phyloP scores from a whole-genome alignment of 2,329 filamentous ascomycete genomes.

The Knufia petricola region DNA sequence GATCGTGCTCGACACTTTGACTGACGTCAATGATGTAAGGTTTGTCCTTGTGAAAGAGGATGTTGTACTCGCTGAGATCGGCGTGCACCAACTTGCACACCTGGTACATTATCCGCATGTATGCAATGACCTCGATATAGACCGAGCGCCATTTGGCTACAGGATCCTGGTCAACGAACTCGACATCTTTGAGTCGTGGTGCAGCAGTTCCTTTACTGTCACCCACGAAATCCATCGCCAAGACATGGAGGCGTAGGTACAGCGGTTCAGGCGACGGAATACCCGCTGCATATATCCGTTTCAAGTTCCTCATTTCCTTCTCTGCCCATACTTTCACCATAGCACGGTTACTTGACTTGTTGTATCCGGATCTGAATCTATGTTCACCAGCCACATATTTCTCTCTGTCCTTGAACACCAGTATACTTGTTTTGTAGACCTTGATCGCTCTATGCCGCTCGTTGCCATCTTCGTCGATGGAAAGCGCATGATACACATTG shows the following conservation, averaged over 20 bases:
- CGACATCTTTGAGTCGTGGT: conserved; percentile 79
- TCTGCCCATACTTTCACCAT: conserved; percentile 99
- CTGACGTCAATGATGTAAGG: conserved; percentile 96
- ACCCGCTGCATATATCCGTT: conserved; percentile 69
- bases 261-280: conserved; percentile 88
- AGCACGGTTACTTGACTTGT: conserved; percentile 86
- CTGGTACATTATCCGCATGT: conserved; percentile 92
- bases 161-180: conserved; percentile 56
- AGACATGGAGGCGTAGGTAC: conserved; percentile 80
- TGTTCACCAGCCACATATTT: conserved; percentile 93
- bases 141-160: conserved; percentile 65
- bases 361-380: conserved; percentile 80
- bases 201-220: conserved; percentile 80
- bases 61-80: conserved; percentile 96
- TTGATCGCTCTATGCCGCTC: conserved; percentile 77
- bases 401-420: conserved; percentile 96
- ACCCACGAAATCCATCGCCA: conserved; percentile 90
- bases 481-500: conserved; percentile 88
- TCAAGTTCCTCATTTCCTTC: conserved; percentile 92
- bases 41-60: conserved; percentile 72
- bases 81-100: conserved; percentile 86
- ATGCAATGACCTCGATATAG: conserved; percentile 72
- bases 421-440: conserved; percentile 95
- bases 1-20: conserved; percentile 93
- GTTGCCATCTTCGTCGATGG: conserved; percentile 44